phyloP scores from a whole-genome alignment of 306 rosid species.

The Amphicarpaea edgeworthii region DNA sequence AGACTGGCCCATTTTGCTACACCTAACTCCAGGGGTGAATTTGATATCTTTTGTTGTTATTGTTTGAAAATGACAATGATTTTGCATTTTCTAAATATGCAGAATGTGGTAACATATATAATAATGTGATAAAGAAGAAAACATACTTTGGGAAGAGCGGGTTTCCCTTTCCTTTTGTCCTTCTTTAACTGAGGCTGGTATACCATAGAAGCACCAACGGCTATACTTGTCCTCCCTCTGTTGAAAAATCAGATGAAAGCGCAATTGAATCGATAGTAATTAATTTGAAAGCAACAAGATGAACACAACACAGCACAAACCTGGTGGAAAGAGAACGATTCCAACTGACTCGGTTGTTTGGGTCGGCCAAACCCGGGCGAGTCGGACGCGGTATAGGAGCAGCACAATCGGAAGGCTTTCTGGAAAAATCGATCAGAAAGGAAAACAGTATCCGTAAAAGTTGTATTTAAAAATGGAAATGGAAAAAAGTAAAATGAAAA shows the following conservation, averaged over 20 bases:
- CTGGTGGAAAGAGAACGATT: slow-evolving; percentile 88
- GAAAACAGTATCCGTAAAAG: not conserved
- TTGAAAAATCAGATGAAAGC: slow-evolving; percentile 34
- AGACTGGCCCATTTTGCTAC: too few species aligned
- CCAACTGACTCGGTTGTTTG: slow-evolving; percentile 80
- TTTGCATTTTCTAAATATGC: not conserved
- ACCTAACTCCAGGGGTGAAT: too few species aligned
- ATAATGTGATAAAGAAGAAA: slow-evolving; percentile 23
- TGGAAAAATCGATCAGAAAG: slow-evolving; percentile 26
- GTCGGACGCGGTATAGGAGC: slow-evolving; percentile 6
- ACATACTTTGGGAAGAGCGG: slow-evolving; percentile 75
- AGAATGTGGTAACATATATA: slow-evolving; percentile 7
- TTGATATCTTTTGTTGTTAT: too few species aligned
- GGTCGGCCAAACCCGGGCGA: slow-evolving; percentile 69
- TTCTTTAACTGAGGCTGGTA: slow-evolving; percentile 67
- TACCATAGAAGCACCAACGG: slow-evolving; percentile 73
- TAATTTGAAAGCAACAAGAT: not conserved
- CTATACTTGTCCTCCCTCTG: slow-evolving; percentile 96
- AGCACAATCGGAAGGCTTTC: slow-evolving; percentile 43
- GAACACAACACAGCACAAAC: slow-evolving; percentile 40
- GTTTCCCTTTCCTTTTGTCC: slow-evolving; percentile 72
- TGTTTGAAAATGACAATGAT: not conserved
- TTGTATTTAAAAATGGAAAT: not conserved
- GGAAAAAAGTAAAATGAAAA: not conserved
- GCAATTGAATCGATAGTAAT: not conserved